Percentiles rank a stretch among this genome's conserved stretches.
phyloP scores from a whole-genome alignment of 495 filamentous ascomycete species.

The Annulohypoxylon bovei region DNA sequence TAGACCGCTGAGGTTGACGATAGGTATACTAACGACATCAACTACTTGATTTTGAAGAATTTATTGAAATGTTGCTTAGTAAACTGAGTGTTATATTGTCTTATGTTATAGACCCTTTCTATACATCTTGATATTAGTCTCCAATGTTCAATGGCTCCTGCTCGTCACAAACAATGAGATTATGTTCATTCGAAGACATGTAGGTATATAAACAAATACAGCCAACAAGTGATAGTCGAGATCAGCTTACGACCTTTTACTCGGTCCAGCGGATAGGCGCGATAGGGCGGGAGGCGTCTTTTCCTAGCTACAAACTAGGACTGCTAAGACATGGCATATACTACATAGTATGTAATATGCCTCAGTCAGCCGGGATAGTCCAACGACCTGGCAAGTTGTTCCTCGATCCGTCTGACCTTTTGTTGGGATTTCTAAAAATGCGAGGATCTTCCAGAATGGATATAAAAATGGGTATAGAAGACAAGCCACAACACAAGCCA shows the following conservation, averaged over 20 bases:
- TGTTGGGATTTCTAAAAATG: neutral
- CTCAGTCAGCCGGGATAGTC: conserved; percentile 20
- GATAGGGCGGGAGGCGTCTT: neutral
- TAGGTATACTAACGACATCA: neutral
- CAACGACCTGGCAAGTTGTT: neutral
- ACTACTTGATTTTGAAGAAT: conserved; percentile 1
- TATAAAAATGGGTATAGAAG: neutral
- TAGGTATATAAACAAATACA: neutral
- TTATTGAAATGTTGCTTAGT: conserved; percentile 2
- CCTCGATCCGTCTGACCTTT: conserved; percentile 11
- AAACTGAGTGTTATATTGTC: neutral
- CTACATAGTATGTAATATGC: conserved; percentile 17
- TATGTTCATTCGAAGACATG: neutral
- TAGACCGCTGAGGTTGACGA: conserved; percentile 38
- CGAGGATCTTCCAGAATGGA: neutral
- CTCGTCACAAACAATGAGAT: neutral
- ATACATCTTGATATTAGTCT: neutral
- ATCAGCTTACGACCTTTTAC: conserved; percentile 10
- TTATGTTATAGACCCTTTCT: neutral
- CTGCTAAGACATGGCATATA: neutral
- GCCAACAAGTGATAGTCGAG: conserved; percentile 14
- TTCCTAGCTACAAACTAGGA: neutral
- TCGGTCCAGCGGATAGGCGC: conserved; percentile 38
- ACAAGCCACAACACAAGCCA: conserved; percentile 19
- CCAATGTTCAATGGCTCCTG: neutral